Conservation (phyloP, 306 rosid species). For the Canavalia ensiformis region DNA sequence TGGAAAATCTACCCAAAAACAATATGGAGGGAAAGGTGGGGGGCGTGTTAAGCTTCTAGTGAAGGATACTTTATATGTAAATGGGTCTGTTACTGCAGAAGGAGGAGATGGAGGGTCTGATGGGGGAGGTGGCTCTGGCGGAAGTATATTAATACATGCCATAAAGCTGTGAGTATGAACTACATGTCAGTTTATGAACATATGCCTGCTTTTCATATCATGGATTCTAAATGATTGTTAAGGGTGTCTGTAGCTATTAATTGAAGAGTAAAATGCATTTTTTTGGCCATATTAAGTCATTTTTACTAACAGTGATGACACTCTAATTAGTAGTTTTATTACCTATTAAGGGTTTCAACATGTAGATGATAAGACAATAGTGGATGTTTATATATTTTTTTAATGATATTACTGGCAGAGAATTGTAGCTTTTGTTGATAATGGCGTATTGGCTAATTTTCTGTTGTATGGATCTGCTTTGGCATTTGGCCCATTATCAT, state of each 20-base stretch:
- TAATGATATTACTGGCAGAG: constrained; percentile 18
- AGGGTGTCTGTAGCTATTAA: constrained; percentile 19
- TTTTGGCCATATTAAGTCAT: constrained; percentile 37
- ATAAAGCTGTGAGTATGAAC: constrained; percentile 84
- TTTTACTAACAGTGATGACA: constrained; percentile 17
- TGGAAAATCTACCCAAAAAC: constrained; percentile 63
- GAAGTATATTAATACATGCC: constrained; percentile 84
- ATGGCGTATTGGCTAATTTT: constrained; percentile 25
- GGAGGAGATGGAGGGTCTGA: constrained; percentile 89
- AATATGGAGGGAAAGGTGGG: constrained; percentile 93
- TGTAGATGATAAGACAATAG: constrained; percentile 32
- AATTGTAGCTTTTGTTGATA: constrained; percentile 40
- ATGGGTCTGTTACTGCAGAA: constrained; percentile 85
- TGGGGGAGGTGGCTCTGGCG: constrained; percentile 98
- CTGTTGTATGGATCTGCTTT: constrained; percentile 40
- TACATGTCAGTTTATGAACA: constrained; percentile 40
- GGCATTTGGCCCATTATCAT: constrained; percentile 33
- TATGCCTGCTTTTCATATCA: constrained; percentile 39
- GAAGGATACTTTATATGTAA: constrained; percentile 72
- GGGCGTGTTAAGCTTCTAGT: constrained; percentile 84
- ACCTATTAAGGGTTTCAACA: constrained; percentile 28
- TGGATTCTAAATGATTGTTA: constrained; percentile 37
- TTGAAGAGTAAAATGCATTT: constrained; percentile 36
- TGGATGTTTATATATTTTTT: background rate
- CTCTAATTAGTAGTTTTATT: constrained; percentile 26